These are phyloP conservation scores for Larix sibirica DNA, from an alignment of 83 land plant species.

Conservation along the genomic window DNA sequence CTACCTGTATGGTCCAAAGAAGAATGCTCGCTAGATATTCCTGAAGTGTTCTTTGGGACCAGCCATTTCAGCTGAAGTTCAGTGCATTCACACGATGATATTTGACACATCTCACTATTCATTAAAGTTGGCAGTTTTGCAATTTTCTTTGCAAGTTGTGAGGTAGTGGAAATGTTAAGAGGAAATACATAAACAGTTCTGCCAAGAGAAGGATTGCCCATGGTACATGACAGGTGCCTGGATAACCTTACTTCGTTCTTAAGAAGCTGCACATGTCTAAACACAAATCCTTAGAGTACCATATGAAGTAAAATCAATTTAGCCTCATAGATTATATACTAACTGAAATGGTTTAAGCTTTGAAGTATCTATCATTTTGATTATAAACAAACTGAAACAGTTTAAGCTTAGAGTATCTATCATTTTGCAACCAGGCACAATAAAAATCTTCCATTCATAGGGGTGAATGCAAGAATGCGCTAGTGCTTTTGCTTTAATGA, in stretches of 20 bases:
- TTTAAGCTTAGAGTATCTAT: background rate
- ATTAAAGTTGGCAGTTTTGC: background rate
- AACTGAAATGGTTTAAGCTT: background rate
- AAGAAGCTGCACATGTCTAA: conserved; percentile 28
- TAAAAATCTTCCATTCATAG: background rate
- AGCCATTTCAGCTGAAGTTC: conserved; percentile 38
- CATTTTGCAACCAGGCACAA: background rate
- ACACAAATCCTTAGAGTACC: background rate
- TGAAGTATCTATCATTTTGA: background rate
- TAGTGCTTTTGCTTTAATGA: too few species aligned
- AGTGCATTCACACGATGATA: conserved; percentile 24
- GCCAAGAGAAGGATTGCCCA: conserved; percentile 56
- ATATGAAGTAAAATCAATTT: conserved; percentile 4
- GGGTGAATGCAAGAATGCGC: too few species aligned
- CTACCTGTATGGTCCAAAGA: background rate
- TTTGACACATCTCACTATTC: background rate
- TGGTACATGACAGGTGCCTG: conserved; percentile 41
- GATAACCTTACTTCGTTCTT: conserved; percentile 63
- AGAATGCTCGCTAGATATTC: background rate
- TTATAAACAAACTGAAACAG: background rate
- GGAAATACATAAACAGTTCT: conserved; percentile 39
- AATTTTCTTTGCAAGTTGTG: conserved; percentile 13
- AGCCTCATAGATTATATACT: background rate
- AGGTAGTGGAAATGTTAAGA: conserved; percentile 18
- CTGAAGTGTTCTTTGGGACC: background rate